Conservation (phyloP, 306 rosid species). For the Fagus crenata region DNA sequence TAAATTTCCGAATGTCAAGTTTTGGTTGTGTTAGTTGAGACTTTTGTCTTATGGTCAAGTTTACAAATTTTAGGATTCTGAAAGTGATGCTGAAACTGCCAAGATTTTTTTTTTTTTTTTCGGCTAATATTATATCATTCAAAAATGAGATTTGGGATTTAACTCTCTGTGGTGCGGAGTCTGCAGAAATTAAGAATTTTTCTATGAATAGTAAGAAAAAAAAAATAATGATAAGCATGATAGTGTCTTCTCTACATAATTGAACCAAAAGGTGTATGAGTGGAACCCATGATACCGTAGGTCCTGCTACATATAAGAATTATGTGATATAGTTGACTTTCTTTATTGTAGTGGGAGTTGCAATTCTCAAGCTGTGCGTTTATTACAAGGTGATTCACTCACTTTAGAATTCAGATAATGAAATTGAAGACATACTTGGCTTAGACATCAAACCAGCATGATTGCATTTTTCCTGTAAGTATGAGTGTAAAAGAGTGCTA, state of each 20-base stretch:
- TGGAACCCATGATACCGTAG: background rate
- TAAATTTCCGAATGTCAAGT: background rate
- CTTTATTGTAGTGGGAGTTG: constrained; percentile 33
- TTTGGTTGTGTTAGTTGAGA: constrained; percentile 1
- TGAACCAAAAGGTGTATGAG: background rate
- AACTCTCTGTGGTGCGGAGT: no score
- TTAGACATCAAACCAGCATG: constrained; percentile 64
- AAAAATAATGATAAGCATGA: background rate
- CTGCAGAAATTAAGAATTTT: no score
- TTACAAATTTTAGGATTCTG: background rate
- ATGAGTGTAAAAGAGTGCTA: background rate
- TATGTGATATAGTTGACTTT: constrained; percentile 5
- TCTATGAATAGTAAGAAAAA: no score
- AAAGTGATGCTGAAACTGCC: background rate
- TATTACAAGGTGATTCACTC: constrained; percentile 41
- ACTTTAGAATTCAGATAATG: background rate
- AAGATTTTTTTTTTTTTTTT: background rate
- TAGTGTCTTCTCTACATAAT: background rate
- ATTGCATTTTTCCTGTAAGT: constrained; percentile 35
- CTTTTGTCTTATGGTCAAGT: background rate
- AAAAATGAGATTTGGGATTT: no score
- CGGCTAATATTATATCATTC: no score
- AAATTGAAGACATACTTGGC: constrained; percentile 53
- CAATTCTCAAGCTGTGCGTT: constrained; percentile 38
- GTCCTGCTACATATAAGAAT: constrained; percentile 5